These are phyloP conservation scores for Cucurbita ficifolia DNA, from an alignment of 306 rosid species.

Conservation along the genomic window DNA sequence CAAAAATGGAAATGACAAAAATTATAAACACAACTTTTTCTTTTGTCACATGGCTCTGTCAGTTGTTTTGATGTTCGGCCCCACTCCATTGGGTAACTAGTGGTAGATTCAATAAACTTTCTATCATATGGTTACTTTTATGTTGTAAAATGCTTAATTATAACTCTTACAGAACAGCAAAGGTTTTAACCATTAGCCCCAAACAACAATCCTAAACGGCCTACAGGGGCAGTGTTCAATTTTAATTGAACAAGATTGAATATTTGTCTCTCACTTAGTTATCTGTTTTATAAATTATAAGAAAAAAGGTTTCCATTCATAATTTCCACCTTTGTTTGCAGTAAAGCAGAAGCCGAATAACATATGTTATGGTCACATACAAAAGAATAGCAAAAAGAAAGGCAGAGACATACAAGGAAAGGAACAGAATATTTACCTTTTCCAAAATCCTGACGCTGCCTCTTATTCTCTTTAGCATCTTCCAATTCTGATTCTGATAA, in stretches of 20 bases:
- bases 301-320: not conserved
- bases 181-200: too few relatives aligned
- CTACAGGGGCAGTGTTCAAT: not conserved
- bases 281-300: not conserved
- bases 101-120: not conserved
- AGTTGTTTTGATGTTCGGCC: not conserved
- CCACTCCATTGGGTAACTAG: not conserved
- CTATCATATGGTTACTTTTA: not conserved
- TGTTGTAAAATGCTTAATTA: not conserved
- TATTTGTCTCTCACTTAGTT: not conserved
- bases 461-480: slow-evolving; percentile 1
- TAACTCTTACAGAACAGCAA: too few relatives aligned
- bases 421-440: slow-evolving; percentile 33
- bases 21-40: not conserved
- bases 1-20: not conserved
- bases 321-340: not conserved
- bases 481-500: slow-evolving; percentile 1
- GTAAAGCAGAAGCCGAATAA: slow-evolving; percentile 1
- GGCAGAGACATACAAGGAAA: slow-evolving; percentile 27
- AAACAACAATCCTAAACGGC: not conserved
- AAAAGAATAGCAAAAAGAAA: not conserved
- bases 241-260: not conserved
- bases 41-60: slow-evolving; percentile 10
- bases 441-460: slow-evolving; percentile 20
- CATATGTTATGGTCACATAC: slow-evolving; percentile 2